Evolutionary conservation across 768 basidiomycete genomes (phyloP).

Genomic region (Pleurotus eryngii): DNA sequence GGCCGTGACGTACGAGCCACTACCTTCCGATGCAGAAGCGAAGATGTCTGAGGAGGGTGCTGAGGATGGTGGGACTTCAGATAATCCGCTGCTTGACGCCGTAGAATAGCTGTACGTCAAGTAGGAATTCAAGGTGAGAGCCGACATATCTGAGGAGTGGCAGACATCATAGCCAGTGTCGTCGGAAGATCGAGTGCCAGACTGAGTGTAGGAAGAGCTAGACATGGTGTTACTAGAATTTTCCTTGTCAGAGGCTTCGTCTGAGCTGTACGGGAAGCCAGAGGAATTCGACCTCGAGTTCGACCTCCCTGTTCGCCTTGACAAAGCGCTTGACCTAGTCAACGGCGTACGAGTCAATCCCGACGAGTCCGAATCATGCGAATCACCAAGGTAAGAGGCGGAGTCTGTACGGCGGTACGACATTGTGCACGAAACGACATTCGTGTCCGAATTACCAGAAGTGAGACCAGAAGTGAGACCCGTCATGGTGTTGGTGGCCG

Average conservation of each 20-base stretch:
- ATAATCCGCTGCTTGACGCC: no score
- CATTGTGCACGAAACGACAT: slow-evolving; percentile 46
- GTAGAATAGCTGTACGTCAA: no score
- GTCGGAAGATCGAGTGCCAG: no score
- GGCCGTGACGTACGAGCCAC: no score
- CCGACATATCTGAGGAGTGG: no score
- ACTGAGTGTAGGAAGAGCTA: no score
- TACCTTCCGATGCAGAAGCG: no score
- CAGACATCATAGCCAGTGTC: no score
- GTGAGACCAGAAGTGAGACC: slow-evolving; percentile 32
- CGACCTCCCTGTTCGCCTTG: slow-evolving; percentile 43
- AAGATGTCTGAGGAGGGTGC: no score
- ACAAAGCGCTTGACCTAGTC: slow-evolving; percentile 55
- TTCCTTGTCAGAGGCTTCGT: slow-evolving; percentile 57
- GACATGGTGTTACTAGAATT: slow-evolving; percentile 28
- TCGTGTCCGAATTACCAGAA: slow-evolving; percentile 36
- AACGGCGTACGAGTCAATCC: slow-evolving; percentile 43
- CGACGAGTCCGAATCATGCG: slow-evolving; percentile 36
- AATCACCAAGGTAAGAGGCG: slow-evolving; percentile 55
- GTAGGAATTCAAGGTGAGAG: no score
- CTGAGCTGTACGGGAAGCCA: slow-evolving; percentile 30
- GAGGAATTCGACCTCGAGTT: slow-evolving; percentile 39
- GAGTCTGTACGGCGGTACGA: slow-evolving; percentile 51
- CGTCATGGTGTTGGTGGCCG: slow-evolving; percentile 22
- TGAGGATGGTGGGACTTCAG: no score